A percentile compares a stretch with the other conserved stretches of the same genome.
These are phyloP conservation scores for Gaultheria prostrata DNA, from an alignment of 148 eudicot genomes.

Conservation along the genomic window DNA sequence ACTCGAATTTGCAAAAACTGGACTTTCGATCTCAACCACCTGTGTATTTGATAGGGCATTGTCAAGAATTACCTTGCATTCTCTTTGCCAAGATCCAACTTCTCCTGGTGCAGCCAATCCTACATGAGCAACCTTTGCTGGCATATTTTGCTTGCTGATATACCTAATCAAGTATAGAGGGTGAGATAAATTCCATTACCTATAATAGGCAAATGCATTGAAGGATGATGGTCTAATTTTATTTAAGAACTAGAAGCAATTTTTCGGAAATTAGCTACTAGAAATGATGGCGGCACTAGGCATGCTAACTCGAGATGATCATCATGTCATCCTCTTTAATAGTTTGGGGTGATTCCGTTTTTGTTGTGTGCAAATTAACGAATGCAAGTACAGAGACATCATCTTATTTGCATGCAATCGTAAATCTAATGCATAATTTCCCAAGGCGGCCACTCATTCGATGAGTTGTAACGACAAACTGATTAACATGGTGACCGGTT, in stretches of 20 bases:
- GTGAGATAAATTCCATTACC: neutral
- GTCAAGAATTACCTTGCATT: slow-evolving; percentile 64
- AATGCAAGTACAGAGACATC: neutral
- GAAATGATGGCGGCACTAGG: neutral
- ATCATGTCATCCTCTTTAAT: neutral
- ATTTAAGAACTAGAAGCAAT: neutral
- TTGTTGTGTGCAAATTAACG: neutral
- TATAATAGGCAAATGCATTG: neutral
- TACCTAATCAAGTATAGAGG: slow-evolving; percentile 29
- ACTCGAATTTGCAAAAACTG: neutral
- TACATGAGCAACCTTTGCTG: slow-evolving; percentile 65
- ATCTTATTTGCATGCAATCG: neutral
- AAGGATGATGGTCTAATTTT: neutral
- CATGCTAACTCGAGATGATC: neutral
- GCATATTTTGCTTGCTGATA: slow-evolving; percentile 35
- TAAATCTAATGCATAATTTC: neutral
- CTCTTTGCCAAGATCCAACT: slow-evolving; percentile 90
- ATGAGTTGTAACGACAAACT: neutral
- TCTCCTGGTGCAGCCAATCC: slow-evolving; percentile 92
- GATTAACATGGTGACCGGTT: neutral
- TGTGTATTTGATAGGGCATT: neutral
- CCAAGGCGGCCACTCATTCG: neutral
- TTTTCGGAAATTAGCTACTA: neutral
- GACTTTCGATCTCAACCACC: neutral
- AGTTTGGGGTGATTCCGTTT: neutral